Base-by-base conservation (phyloP, 352 stramenopile genomes). In the Pythium chondricola region DNA sequence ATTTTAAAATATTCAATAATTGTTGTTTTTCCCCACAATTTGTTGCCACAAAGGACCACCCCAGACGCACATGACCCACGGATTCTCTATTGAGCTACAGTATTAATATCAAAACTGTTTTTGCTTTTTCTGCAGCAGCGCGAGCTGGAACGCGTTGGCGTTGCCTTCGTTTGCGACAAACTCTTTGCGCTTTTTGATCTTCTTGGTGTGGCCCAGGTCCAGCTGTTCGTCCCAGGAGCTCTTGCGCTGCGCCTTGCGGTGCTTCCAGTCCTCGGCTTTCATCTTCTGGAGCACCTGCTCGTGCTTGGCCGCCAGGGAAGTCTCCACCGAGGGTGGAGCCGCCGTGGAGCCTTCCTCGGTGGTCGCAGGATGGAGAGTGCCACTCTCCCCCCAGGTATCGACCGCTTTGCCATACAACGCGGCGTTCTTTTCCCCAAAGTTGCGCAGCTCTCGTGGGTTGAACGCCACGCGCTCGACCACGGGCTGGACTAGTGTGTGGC, bases 171-270 rank as follows among this genome's bases (percentile, higher is more conserved):
- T 93, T 7, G 76, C 24, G 14, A 87, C 63, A 49, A 93, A 93
- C 41, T 85, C 76, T 43, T 88, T 90, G 44, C 77, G 74, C 57
- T 88, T 88, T 63, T 88, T 88, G 43, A 90, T 58, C 63, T 90
- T 93, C 51, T 90, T 90, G 8, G 82, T 44, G 43, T 93, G 86
- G 30, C 82, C 82, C 8, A 48, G 43, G 49, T 93, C 82, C 2
- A 93, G 64, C 17, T 72, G 73, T 32, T 86, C 76, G 48, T 93
- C 71, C 82, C 82, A 93, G 26, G 72, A 78, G 58, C 86, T 81
- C 40, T 83, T 79, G 14, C 75, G 75, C 16, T 67, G 67, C 5
- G 68, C 67, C 26, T 83, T 83, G 32, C 80, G 80, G 42, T 78
- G 67, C 39, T 84, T 72, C 66, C 71, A 87, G 46, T 90, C 72